Conservation (phyloP, 1,139 yeast species). For the Taphrina populina region DNA sequence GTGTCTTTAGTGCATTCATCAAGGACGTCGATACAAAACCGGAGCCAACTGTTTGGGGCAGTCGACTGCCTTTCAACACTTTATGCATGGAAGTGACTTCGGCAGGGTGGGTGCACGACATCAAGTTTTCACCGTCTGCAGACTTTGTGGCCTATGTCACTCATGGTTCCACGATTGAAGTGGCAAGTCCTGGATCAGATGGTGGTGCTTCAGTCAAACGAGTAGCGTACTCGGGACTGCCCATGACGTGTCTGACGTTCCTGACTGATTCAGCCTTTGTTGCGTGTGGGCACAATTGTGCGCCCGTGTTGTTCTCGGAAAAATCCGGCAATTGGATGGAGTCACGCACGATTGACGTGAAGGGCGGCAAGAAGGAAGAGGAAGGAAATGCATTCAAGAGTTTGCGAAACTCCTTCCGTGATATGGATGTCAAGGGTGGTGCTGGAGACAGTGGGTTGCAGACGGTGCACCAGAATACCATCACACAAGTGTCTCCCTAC, state of each 20-base stretch:
- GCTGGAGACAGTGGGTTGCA: constrained; percentile 53
- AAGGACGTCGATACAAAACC: constrained; percentile 90
- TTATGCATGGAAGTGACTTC: constrained; percentile 70
- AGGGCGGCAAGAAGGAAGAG: constrained; percentile 47
- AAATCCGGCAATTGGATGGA: constrained; percentile 62
- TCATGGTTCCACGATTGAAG: constrained; percentile 51
- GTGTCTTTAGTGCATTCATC: constrained; percentile 90
- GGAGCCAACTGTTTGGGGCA: constrained; percentile 82
- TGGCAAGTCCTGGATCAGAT: constrained; percentile 46
- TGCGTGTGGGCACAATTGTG: constrained; percentile 92
- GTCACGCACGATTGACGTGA: constrained; percentile 9
- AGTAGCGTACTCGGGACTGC: constrained; percentile 72
- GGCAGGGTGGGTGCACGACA: constrained; percentile 92
- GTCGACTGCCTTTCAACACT: constrained; percentile 91
- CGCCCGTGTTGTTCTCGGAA: constrained; percentile 81
- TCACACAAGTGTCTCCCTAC: constrained; percentile 44
- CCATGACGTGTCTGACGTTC: constrained; percentile 75
- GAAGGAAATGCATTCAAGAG: constrained; percentile 63
- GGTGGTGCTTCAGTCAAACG: constrained; percentile 8
- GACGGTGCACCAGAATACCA: constrained; percentile 90
- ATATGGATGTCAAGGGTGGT: constrained; percentile 74
- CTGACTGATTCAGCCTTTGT: constrained; percentile 63
- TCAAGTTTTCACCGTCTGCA: constrained; percentile 78
- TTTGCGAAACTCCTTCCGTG: constrained; percentile 93
- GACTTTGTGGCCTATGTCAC: constrained; percentile 71